Evolutionary conservation across 2,329 filamentous ascomycete genomes (phyloP).

Genomic region (Fusarium buxicola): DNA sequence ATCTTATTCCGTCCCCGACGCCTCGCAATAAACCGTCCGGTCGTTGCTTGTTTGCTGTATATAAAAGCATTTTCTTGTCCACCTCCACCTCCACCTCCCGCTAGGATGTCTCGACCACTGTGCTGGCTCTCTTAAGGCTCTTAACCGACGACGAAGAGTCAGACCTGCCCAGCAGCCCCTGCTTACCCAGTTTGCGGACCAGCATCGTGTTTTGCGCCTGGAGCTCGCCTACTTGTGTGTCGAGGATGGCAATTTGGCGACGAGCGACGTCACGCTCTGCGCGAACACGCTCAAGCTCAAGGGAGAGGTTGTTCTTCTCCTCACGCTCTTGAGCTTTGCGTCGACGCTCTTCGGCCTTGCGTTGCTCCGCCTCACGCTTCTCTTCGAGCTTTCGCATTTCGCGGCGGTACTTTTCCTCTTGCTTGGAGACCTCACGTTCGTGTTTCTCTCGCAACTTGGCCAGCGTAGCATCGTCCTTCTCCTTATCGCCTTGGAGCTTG

Average conservation of each 20-base stretch:
- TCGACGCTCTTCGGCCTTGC: constrained; percentile 65
- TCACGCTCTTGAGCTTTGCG: constrained; percentile 66
- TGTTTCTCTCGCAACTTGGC: constrained; percentile 73
- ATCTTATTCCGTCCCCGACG: constrained; percentile 28
- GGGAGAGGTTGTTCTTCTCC: constrained; percentile 60
- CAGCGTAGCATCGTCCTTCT: constrained; percentile 62
- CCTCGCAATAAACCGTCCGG: constrained; percentile 32
- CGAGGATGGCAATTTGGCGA: constrained; percentile 66
- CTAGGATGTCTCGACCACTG: constrained; percentile 13
- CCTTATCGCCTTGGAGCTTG: constrained; percentile 60
- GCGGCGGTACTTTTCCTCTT: constrained; percentile 73
- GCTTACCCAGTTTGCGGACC: constrained; percentile 64
- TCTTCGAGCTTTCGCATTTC: constrained; percentile 74
- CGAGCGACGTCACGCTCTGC: constrained; percentile 65
- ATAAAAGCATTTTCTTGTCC: constrained; percentile 2
- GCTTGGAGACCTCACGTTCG: constrained; percentile 71
- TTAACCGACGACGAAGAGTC: constrained; percentile 54
- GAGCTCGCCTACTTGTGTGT: constrained; percentile 65
- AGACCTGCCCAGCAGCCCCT: constrained; percentile 52
- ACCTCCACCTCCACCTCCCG: background rate
- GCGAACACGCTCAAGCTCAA: constrained; percentile 64
- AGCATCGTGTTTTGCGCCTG: constrained; percentile 71
- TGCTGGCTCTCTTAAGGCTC: constrained; percentile 23
- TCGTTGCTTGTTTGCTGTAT: constrained; percentile 20
- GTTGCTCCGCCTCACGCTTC: constrained; percentile 70